phyloP scores from a whole-genome alignment of 495 filamentous ascomycete species.

The Aspergillus bertholletiae region DNA sequence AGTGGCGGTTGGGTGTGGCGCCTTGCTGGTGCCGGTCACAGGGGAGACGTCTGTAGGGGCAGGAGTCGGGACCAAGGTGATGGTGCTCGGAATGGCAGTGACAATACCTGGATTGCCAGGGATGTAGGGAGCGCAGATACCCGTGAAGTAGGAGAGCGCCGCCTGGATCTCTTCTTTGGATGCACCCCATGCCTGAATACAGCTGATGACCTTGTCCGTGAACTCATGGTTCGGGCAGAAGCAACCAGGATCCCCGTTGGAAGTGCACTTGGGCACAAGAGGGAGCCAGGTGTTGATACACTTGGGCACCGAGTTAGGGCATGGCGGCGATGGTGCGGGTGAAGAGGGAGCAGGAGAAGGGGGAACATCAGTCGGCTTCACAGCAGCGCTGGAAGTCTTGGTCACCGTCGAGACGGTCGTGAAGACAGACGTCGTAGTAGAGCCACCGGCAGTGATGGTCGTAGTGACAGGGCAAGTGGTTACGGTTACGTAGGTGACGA shows the following conservation, averaged over 20 bases:
- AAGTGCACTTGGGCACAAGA: constrained; percentile 65
- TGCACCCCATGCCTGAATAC: constrained; percentile 72
- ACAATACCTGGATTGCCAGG: constrained; percentile 79
- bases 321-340: constrained; percentile 34
- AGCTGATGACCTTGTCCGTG: constrained; percentile 76
- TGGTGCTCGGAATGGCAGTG: constrained; percentile 61
- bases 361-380: constrained; percentile 11
- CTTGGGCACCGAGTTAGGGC: constrained; percentile 73
- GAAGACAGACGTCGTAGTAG: constrained; percentile 26
- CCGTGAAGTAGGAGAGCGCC: constrained; percentile 81
- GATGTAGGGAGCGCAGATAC: constrained; percentile 79
- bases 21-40: constrained; percentile 22
- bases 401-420: constrained; percentile 28
- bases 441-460: constrained; percentile 28
- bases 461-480: constrained; percentile 28
- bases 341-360: constrained; percentile 13
- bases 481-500: constrained; percentile 26
- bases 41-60: constrained; percentile 20
- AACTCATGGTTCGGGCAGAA: constrained; percentile 80
- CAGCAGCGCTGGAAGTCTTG: constrained; percentile 13
- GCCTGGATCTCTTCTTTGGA: constrained; percentile 61
- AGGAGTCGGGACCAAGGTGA: constrained; percentile 51
- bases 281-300: constrained; percentile 91
- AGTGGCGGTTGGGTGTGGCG: constrained; percentile 26
- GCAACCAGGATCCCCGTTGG: constrained; percentile 80